Evolutionary conservation across 148 eudicot species (phyloP).

Genomic region (Mesembryanthemum crystallinum): DNA sequence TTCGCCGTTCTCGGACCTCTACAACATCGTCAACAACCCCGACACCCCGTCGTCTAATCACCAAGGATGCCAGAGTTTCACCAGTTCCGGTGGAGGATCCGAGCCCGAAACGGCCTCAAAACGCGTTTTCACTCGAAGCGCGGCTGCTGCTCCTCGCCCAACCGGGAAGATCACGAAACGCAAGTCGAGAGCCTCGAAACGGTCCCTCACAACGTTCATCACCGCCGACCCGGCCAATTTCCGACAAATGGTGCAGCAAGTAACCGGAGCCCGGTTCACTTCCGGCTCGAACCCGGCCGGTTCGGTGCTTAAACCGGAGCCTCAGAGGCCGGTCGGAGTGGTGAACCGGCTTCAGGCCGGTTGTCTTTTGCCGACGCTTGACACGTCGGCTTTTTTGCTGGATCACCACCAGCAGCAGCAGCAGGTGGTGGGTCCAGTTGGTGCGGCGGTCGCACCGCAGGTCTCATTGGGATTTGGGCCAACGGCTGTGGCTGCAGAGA

Average conservation of each 20-base stretch:
- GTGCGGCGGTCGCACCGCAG: neutral
- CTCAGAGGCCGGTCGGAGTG: slow-evolving; percentile 34
- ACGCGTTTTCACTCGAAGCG: slow-evolving; percentile 20
- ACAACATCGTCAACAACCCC: neutral
- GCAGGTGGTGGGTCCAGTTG: slow-evolving; percentile 19
- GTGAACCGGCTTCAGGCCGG: slow-evolving; percentile 37
- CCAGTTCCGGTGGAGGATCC: slow-evolving; percentile 16
- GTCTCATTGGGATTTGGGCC: slow-evolving; percentile 5
- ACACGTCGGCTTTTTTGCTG: slow-evolving; percentile 68
- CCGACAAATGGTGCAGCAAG: slow-evolving; percentile 87
- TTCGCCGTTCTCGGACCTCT: slow-evolving; percentile 1
- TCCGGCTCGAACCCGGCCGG: slow-evolving; percentile 17
- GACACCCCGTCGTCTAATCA: slow-evolving; percentile 22
- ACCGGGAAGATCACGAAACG: slow-evolving; percentile 48
- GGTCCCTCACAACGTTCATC: slow-evolving; percentile 64
- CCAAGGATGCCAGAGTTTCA: neutral
- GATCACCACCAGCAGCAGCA: slow-evolving; percentile 31
- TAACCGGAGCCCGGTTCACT: slow-evolving; percentile 60
- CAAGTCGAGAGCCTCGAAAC: slow-evolving; percentile 69
- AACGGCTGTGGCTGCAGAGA: slow-evolving; percentile 23
- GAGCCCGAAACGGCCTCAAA: slow-evolving; percentile 32
- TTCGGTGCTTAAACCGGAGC: slow-evolving; percentile 61
- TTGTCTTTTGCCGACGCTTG: slow-evolving; percentile 59
- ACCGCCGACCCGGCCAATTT: slow-evolving; percentile 74
- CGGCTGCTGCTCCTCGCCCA: slow-evolving; percentile 7